Evolutionary conservation across 2,329 filamentous ascomycete genomes (phyloP).

Genomic region (Cytospora piceicola): DNA sequence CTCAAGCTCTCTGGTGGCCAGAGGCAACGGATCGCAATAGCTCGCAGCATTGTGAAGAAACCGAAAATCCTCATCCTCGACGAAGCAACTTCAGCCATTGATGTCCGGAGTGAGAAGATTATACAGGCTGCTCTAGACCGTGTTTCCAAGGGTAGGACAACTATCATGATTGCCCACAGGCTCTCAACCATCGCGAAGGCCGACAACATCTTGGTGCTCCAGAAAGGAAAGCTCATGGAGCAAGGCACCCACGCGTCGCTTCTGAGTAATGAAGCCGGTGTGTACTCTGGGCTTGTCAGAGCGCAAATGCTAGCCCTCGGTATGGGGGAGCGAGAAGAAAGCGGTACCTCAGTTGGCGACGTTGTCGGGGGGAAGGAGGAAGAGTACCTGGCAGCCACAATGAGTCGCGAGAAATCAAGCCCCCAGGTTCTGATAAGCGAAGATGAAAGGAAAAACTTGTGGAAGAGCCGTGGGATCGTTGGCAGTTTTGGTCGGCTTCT

Average conservation of each 20-base stretch:
- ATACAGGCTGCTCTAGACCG: constrained; percentile 59
- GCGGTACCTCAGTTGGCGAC: constrained; percentile 35
- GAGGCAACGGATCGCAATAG: constrained; percentile 65
- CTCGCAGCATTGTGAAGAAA: constrained; percentile 62
- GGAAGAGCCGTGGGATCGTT: constrained; percentile 48
- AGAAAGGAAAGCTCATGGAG: constrained; percentile 72
- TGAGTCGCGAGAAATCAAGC: constrained; percentile 52
- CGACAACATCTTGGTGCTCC: constrained; percentile 77
- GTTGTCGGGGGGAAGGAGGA: constrained; percentile 40
- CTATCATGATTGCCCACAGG: constrained; percentile 70
- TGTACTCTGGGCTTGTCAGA: constrained; percentile 70
- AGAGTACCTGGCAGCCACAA: constrained; percentile 45
- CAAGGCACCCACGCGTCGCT: constrained; percentile 76
- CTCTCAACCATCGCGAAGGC: constrained; percentile 77
- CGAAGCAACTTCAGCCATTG: constrained; percentile 65
- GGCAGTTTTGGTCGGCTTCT: constrained; percentile 60
- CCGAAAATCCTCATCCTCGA: constrained; percentile 67
- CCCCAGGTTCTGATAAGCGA: constrained; percentile 41
- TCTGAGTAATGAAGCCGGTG: constrained; percentile 59
- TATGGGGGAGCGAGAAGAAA: constrained; percentile 44
- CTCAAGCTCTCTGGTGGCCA: constrained; percentile 72
- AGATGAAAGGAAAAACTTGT: constrained; percentile 31
- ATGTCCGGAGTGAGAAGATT: constrained; percentile 47
- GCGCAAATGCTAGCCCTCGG: constrained; percentile 63
- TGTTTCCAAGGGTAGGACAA: constrained; percentile 61